These are phyloP conservation scores for Hypoxylon trugodes DNA, from an alignment of 495 filamentous ascomycete genomes.

Conservation along the genomic window DNA sequence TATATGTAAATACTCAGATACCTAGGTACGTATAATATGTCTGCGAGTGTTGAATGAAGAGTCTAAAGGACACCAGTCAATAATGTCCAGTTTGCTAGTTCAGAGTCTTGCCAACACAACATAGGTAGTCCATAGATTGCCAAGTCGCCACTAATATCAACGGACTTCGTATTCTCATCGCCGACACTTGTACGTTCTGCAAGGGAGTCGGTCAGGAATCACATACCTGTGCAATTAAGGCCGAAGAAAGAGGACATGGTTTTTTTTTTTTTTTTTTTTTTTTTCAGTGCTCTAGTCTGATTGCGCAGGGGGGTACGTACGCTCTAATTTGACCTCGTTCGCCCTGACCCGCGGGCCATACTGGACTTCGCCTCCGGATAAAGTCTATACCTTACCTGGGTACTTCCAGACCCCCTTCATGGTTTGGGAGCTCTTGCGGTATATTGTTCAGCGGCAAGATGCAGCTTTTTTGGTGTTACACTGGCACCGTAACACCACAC, in stretches of 20 bases:
- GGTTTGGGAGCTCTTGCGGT: constrained; percentile 15
- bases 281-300: not conserved
- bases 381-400: constrained; percentile 18
- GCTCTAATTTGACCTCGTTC: constrained; percentile 19
- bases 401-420: not conserved
- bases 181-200: constrained; percentile 13
- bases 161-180: constrained; percentile 34
- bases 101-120: constrained; percentile 34
- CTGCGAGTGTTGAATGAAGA: too few species aligned
- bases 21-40: too few species aligned
- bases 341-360: constrained; percentile 5
- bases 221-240: too few species aligned
- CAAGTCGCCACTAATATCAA: constrained; percentile 35
- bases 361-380: constrained; percentile 32
- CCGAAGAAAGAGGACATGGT: constrained; percentile 7
- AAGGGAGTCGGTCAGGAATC: too few species aligned
- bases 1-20: too few species aligned
- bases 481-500: constrained; percentile 26
- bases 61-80: too few species aligned
- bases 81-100: too few species aligned
- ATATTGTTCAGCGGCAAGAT: constrained; percentile 29
- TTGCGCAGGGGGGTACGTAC: constrained; percentile 29
- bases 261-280: constrained; percentile 23
- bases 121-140: constrained; percentile 12
- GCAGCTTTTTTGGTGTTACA: constrained; percentile 26